These are phyloP conservation scores for Pyrenula aspistea DNA, from an alignment of 495 filamentous ascomycete genomes.

Conservation along the genomic window DNA sequence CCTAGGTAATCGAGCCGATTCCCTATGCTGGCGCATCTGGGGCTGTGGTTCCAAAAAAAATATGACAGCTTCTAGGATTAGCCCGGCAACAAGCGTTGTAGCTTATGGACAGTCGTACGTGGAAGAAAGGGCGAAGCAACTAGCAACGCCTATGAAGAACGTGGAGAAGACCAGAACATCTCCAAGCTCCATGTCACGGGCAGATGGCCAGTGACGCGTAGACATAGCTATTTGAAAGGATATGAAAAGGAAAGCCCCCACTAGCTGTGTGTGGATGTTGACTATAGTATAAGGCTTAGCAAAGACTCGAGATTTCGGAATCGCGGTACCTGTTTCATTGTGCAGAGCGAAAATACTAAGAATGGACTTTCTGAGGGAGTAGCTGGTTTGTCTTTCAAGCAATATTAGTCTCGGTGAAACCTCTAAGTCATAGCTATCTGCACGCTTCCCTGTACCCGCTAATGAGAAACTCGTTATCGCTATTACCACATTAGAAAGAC, in stretches of 20 bases:
- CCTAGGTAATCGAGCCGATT: constrained; percentile 39
- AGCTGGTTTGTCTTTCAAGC: too few species aligned
- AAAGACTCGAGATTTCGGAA: not conserved
- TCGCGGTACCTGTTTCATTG: constrained; percentile 9
- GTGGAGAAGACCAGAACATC: constrained; percentile 32
- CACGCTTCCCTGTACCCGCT: too few species aligned
- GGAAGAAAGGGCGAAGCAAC: constrained; percentile 39
- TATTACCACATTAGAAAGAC: too few species aligned
- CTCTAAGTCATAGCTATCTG: too few species aligned
- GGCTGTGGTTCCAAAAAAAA: constrained; percentile 36
- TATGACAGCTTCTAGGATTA: constrained; percentile 27
- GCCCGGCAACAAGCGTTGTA: constrained; percentile 2
- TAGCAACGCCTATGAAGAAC: constrained; percentile 36
- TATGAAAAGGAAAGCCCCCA: constrained; percentile 34
- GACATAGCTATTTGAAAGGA: constrained; percentile 25
- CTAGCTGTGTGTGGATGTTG: constrained; percentile 38
- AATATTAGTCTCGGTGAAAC: too few species aligned
- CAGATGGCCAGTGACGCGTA: constrained; percentile 16
- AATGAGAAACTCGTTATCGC: too few species aligned
- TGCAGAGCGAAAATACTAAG: constrained; percentile 1
- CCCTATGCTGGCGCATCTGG: constrained; percentile 19
- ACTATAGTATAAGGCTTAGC: not conserved
- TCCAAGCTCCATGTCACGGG: constrained; percentile 12
- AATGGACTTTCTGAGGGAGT: not conserved
- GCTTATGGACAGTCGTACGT: constrained; percentile 10